Percentiles rank a stretch among this genome's conserved stretches.
Evolutionary conservation across 495 filamentous ascomycete species (phyloP).

Genomic region (Podospora didyma): DNA sequence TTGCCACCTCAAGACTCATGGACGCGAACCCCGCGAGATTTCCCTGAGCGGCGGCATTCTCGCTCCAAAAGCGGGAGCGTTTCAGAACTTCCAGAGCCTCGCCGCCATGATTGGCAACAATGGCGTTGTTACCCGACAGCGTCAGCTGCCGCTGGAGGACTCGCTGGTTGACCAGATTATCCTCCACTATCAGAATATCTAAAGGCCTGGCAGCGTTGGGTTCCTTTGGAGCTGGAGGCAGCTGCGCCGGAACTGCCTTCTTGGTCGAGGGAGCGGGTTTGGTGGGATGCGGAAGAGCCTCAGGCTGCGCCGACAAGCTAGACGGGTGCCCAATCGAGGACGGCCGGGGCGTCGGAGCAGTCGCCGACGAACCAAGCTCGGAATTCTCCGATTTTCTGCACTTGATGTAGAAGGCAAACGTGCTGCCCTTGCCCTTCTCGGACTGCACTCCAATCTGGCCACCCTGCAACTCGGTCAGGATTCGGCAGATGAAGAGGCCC

Average conservation of each 20-base stretch:
- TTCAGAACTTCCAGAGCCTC: constrained; percentile 60
- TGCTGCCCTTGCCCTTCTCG: constrained; percentile 67
- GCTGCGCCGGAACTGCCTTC: background rate
- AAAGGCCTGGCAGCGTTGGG: constrained; percentile 14
- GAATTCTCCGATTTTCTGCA: constrained; percentile 30
- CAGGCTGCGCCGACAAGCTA: background rate
- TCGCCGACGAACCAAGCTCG: background rate
- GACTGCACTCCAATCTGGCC: constrained; percentile 80
- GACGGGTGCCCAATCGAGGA: background rate
- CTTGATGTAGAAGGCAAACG: constrained; percentile 75
- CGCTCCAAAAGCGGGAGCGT: constrained; percentile 44
- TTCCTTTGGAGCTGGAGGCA: background rate
- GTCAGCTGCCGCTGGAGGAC: constrained; percentile 69
- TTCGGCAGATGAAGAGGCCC: constrained; percentile 76
- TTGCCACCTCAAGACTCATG: background rate
- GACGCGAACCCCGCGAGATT: background rate
- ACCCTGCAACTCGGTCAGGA: constrained; percentile 75
- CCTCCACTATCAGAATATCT: constrained; percentile 71
- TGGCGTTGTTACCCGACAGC: constrained; percentile 62
- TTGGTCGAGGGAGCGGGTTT: background rate
- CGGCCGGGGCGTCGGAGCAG: background rate
- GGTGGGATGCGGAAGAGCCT: background rate
- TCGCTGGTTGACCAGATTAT: constrained; percentile 77
- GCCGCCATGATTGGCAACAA: constrained; percentile 74
- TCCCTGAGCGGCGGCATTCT: constrained; percentile 6